Percentiles rank a stretch among this genome's conserved stretches.
phyloP scores from a whole-genome alignment of 2,329 filamentous ascomycete species.

The Botrytis paeoniae region DNA sequence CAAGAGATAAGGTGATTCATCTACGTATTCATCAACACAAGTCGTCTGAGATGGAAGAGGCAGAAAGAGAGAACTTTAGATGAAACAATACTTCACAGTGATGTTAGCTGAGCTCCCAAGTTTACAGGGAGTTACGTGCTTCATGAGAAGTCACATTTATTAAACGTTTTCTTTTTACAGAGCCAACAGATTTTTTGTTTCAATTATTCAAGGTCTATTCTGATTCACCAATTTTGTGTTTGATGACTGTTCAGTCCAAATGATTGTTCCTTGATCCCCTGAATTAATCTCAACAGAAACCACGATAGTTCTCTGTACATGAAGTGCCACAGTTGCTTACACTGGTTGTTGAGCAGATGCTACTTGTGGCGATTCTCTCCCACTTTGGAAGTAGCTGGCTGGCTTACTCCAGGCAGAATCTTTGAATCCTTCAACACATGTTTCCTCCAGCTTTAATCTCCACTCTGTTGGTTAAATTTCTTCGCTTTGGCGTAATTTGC shows the following conservation, averaged over 20 bases:
- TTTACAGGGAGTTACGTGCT: background rate
- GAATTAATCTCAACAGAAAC: background rate
- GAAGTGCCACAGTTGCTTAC: background rate
- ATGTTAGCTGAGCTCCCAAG: background rate
- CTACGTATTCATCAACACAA: background rate
- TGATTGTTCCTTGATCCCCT: background rate
- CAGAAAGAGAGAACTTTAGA: accelerated
- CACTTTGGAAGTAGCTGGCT: background rate
- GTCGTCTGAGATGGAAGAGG: accelerated
- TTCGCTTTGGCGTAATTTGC: accelerated
- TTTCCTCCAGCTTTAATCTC: background rate
- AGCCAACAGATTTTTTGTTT: background rate
- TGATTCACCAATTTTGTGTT: background rate
- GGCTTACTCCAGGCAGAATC: background rate
- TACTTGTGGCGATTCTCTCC: background rate
- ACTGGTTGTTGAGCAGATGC: background rate
- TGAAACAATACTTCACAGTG: accelerated
- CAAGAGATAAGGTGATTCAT: accelerated
- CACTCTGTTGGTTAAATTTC: background rate
- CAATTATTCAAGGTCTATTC: background rate
- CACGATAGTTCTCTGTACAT: no score
- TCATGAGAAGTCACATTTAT: background rate
- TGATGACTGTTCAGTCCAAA: background rate
- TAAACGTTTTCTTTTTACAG: background rate
- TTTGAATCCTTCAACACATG: accelerated